These are phyloP conservation scores for Mortierella sp. DNA, from an alignment of 371 early-diverging fungal genomes.

Conservation along the genomic window DNA sequence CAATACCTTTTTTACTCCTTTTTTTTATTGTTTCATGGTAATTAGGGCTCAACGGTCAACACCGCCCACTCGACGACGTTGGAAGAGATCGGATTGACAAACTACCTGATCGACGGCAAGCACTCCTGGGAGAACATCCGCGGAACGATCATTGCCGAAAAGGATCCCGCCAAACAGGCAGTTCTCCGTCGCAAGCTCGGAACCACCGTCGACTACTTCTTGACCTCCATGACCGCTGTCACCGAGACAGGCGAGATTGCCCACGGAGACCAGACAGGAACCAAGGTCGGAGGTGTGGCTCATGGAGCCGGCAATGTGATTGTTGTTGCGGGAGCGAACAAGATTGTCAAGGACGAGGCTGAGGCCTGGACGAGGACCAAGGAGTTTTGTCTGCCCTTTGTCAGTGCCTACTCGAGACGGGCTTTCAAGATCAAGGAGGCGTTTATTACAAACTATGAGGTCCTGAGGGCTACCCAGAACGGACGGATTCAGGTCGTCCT, in stretches of 20 bases:
- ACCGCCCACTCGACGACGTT: constrained; percentile 55
- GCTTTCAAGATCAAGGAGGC: constrained; percentile 35
- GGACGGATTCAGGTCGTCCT: constrained; percentile 36
- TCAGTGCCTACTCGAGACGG: constrained; percentile 41
- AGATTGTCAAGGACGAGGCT: constrained; percentile 53
- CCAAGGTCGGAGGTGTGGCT: constrained; percentile 37
- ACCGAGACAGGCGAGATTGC: constrained; percentile 44
- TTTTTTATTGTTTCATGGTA: neutral
- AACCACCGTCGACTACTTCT: constrained; percentile 34
- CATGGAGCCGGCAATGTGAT: constrained; percentile 42
- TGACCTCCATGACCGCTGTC: constrained; percentile 39
- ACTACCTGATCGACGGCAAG: constrained; percentile 44
- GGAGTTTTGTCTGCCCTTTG: constrained; percentile 37
- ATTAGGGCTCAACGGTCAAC: constrained; percentile 36
- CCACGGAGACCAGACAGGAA: constrained; percentile 39
- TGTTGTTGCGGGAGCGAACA: constrained; percentile 57
- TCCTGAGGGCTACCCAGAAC: constrained; percentile 17
- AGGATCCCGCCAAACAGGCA: constrained; percentile 31
- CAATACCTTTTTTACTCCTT: neutral
- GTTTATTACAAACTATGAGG: constrained; percentile 41
- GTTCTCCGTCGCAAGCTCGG: constrained; percentile 38
- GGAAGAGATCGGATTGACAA: constrained; percentile 57
- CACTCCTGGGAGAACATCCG: constrained; percentile 40
- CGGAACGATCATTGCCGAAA: constrained; percentile 37
- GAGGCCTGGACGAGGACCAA: constrained; percentile 39